These are phyloP conservation scores for Amanita muscaria DNA, from an alignment of 768 basidiomycete genomes.

Conservation along the genomic window DNA sequence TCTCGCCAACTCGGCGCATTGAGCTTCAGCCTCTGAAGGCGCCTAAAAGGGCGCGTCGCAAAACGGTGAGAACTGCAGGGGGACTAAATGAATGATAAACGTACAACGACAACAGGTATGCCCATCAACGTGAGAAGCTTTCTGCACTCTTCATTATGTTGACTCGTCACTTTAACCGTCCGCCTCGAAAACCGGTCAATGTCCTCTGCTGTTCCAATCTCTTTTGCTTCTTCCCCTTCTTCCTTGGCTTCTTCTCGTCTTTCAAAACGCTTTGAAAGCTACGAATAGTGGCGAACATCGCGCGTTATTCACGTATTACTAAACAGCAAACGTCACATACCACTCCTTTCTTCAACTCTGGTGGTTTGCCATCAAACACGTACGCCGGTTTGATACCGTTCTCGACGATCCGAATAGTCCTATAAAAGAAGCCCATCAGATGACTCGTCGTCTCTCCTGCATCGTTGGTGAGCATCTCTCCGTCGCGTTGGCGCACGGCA, in stretches of 20 bases:
- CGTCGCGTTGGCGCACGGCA: constrained; percentile 92
- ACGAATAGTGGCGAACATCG: constrained; percentile 10
- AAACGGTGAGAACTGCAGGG: not conserved
- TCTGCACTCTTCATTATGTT: constrained; percentile 95
- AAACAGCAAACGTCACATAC: constrained; percentile 49
- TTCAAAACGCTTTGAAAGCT: constrained; percentile 97
- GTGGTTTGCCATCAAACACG: constrained; percentile 98
- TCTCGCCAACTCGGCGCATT: constrained; percentile 96
- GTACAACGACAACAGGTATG: constrained; percentile 86
- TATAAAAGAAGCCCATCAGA: constrained; percentile 97
- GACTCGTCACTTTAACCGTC: constrained; percentile 88
- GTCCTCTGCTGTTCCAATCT: constrained; percentile 89
- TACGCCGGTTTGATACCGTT: constrained; percentile 98
- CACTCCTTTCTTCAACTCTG: constrained; percentile 93
- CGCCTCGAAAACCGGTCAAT: constrained; percentile 84
- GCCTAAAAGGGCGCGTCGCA: constrained; percentile 43
- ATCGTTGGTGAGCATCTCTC: constrained; percentile 96
- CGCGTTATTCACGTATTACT: not conserved
- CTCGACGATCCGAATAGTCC: constrained; percentile 95
- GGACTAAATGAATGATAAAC: constrained; percentile 24
- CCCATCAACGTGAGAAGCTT: constrained; percentile 89
- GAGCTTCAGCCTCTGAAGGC: constrained; percentile 97
- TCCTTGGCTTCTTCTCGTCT: constrained; percentile 88
- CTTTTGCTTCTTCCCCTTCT: constrained; percentile 93
- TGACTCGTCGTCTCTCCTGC: constrained; percentile 97